Percentiles rank a stretch among this genome's conserved stretches.
phyloP scores from a whole-genome alignment of 179 eudicot species.

The Silene noctiflora region DNA sequence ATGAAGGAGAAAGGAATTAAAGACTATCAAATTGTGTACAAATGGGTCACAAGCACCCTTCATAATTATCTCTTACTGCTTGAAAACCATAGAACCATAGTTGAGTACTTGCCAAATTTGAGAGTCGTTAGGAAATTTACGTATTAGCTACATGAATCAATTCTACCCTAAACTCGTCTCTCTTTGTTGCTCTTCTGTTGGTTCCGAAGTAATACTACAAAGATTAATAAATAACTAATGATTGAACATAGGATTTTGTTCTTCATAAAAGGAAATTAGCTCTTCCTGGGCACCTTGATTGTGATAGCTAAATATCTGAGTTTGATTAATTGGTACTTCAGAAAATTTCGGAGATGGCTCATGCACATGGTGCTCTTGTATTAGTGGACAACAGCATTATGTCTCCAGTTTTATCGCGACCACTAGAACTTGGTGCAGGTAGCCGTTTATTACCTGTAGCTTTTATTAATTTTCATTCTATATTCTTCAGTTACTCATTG shows the following conservation, averaged over 20 bases:
- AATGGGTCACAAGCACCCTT: neutral
- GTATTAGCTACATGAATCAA: neutral
- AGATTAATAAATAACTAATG: neutral
- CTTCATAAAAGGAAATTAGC: neutral
- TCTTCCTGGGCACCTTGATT: neutral
- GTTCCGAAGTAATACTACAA: neutral
- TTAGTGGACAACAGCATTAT: constrained; percentile 97
- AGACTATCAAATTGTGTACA: neutral
- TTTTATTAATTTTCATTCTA: neutral
- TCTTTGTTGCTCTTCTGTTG: neutral
- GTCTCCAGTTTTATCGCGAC: constrained; percentile 92
- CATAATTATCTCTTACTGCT: neutral
- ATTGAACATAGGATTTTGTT: neutral
- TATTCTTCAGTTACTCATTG: neutral
- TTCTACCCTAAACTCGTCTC: neutral
- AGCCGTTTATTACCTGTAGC: neutral
- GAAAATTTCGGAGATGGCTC: constrained; percentile 94
- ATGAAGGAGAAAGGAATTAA: neutral
- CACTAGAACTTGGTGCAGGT: constrained; percentile 98
- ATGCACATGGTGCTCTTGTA: constrained; percentile 82
- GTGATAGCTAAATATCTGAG: neutral
- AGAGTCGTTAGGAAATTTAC: neutral
- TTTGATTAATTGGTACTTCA: constrained; percentile 22
- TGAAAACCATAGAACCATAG: too few relatives aligned
- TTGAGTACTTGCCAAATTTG: neutral